These are phyloP conservation scores for Barnettozyma sucrosica DNA, from an alignment of 805 yeast species.

Conservation along the genomic window DNA sequence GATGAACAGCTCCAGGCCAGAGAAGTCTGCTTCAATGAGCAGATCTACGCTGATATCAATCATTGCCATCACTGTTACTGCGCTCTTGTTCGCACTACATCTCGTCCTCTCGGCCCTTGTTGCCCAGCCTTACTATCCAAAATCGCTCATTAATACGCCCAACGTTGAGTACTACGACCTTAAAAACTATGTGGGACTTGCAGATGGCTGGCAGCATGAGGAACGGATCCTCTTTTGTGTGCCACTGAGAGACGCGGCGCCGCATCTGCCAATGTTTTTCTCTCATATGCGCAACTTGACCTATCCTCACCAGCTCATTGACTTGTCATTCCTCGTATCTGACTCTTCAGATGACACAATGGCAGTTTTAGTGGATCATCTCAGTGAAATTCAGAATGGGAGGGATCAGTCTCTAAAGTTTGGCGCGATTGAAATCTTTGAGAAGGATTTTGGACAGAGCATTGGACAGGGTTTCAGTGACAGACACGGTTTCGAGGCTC, in stretches of 20 bases:
- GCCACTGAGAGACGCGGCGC: constrained; percentile 88
- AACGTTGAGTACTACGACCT: constrained; percentile 69
- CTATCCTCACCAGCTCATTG: constrained; percentile 84
- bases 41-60: constrained; percentile 1
- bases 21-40: not conserved
- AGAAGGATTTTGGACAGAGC: constrained; percentile 89
- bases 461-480: constrained; percentile 93
- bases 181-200: constrained; percentile 58
- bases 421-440: constrained; percentile 81
- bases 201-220: constrained; percentile 74
- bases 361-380: constrained; percentile 53
- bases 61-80: constrained; percentile 11
- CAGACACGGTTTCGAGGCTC: constrained; percentile 94
- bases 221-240: constrained; percentile 85
- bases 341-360: constrained; percentile 89
- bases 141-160: constrained; percentile 28
- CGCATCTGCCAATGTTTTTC: constrained; percentile 86
- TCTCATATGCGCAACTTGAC: constrained; percentile 74
- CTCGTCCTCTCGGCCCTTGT: constrained; percentile 9
- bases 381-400: constrained; percentile 62
- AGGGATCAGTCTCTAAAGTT: constrained; percentile 56
- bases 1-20: not conserved
- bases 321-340: constrained; percentile 78
- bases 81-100: constrained; percentile 15
- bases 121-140: constrained; percentile 28